Evolutionary conservation across 1,284 basidiomycete species (phyloP), one percentile per base, ranked within the genome.

Genomic region (Marasmius fiardii): DNA sequence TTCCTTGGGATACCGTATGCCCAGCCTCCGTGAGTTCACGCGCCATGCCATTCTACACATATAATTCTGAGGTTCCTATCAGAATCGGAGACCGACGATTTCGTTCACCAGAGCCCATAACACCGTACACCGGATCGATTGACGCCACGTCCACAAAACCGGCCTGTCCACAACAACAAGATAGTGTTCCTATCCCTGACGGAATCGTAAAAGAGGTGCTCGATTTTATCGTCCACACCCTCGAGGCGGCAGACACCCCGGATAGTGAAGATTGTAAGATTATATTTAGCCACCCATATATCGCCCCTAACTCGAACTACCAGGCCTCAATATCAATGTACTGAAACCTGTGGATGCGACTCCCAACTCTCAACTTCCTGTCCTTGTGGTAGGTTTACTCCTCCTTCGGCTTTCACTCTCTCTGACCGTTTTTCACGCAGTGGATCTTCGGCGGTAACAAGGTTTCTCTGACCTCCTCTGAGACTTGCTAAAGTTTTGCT

Each of bases 391-490:
- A 61, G 58, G 75, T 69, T 33, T 43, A 8, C 20, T 45, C 14
- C 2, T 28, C 14, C n/a, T n/a, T 4, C 20, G 2, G 16, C 10
- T 14, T 45, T 16, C 21, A n/a, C 7, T 45, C 24, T 23, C 20
- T 7, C 3, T 45, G 18, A 11, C 24, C 23, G 23, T 11, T 18
- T 33, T 5, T 16, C 28, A 41, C n/a, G n/a, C 26, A 82, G 79
- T 83, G 80, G 79, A 78, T 84, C 37, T 81, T 71, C 54, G 82
- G 81, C 62, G 81, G 73, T 81, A 62, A 55, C 68, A n/a, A 18
- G n/a, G 39, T 70, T 7, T 33, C 31, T 49, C 43, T 23, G 2
- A 18, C n/a, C 16, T 31, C 12, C 12, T 33, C n/a, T 33, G 10
- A 33, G n/a, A 51, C 2, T 4, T 44, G 16, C 43, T 33, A 20